Conservation (phyloP, 83 land plant genomes). For the Larix sibirica region DNA sequence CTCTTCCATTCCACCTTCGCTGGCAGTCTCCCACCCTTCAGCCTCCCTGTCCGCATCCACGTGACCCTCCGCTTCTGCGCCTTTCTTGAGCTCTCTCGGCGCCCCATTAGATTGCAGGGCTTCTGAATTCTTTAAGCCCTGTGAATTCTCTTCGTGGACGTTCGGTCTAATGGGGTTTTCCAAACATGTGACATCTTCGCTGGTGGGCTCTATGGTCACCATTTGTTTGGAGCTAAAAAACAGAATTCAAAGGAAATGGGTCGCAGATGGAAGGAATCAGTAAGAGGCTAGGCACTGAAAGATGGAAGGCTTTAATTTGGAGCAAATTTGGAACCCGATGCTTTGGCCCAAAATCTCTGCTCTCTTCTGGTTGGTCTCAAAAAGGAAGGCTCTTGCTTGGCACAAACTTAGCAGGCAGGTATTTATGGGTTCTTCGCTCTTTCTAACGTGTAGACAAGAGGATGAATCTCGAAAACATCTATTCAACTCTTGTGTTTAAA, state of each 20-base stretch:
- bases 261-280: too few species aligned
- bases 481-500: too few species aligned
- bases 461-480: too few species aligned
- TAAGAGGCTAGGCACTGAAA: too few species aligned
- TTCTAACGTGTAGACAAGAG: too few species aligned
- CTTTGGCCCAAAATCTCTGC: too few species aligned
- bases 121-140: background rate
- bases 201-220: conserved; percentile 15
- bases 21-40: conserved; percentile 54
- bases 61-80: conserved; percentile 3
- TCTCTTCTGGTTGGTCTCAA: too few species aligned
- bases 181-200: background rate
- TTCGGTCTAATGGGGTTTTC: background rate
- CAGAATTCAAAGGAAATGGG: background rate
- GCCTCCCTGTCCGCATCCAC: background rate
- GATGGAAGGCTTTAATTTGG: too few species aligned
- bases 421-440: too few species aligned
- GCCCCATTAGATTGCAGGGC: background rate
- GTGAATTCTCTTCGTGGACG: background rate
- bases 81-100: background rate
- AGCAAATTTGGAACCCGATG: too few species aligned
- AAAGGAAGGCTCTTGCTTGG: too few species aligned
- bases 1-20: conserved; percentile 29
- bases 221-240: background rate
- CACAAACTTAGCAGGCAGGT: too few species aligned